Evolutionary conservation across 2,329 filamentous ascomycete species (phyloP).

Genomic region (Clonostachys chloroleuca): DNA sequence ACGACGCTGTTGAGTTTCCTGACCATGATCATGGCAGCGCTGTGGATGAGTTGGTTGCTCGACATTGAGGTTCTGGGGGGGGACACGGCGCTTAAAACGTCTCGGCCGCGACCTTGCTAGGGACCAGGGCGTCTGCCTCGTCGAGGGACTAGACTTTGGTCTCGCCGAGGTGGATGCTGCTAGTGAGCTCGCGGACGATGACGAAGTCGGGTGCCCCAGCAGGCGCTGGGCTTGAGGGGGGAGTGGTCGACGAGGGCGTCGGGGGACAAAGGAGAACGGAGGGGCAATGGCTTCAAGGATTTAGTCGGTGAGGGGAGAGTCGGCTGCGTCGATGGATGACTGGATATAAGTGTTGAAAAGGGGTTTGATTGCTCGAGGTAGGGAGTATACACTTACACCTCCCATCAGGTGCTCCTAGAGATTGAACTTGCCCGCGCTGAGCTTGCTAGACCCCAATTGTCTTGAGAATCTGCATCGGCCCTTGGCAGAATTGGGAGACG

Average conservation of each 20-base stretch:
- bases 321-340: conserved; percentile 84
- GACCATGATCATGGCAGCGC: no score
- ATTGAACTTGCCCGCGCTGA: conserved; percentile 71
- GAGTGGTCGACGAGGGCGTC: conserved; percentile 72
- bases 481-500: neutral
- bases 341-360: conserved; percentile 25
- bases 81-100: no score
- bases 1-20: conserved; percentile 75
- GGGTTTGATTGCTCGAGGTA: neutral
- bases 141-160: conserved; percentile 73
- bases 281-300: no score
- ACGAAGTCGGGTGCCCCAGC: conserved; percentile 83
- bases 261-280: no score
- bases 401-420: conserved; percentile 87
- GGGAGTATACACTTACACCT: conserved; percentile 60
- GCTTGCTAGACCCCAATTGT: conserved; percentile 65
- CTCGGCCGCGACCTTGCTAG: no score
- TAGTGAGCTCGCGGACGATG: conserved; percentile 87
- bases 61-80: no score
- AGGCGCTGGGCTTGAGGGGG: conserved; percentile 81
- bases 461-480: conserved; percentile 60
- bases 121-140: conserved; percentile 95
- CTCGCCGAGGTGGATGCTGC: conserved; percentile 94
- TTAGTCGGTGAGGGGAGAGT: conserved; percentile 66
- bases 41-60: no score